These are phyloP conservation scores for Schizophyllum amplum DNA, from an alignment of 1,284 basidiomycete genomes.

Conservation along the genomic window DNA sequence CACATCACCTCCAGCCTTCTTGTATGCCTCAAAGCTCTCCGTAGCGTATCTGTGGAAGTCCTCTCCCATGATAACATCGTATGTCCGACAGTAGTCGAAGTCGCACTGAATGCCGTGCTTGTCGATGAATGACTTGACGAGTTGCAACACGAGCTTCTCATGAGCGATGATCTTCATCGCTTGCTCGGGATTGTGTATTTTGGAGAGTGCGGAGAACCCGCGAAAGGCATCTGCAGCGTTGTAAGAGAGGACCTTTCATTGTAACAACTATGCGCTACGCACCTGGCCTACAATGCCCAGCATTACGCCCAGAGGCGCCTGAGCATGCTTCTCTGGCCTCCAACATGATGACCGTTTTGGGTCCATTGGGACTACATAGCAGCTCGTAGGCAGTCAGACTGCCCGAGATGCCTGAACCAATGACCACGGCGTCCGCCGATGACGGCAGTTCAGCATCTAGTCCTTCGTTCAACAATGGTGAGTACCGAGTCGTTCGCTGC, in stretches of 20 bases:
- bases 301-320: conserved; percentile 15
- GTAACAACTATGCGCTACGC: not conserved
- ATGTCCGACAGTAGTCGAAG: conserved; percentile 13
- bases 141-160: conserved; percentile 11
- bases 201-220: conserved; percentile 12
- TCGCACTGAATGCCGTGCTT: conserved; percentile 12
- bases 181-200: conserved; percentile 12
- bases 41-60: conserved; percentile 11
- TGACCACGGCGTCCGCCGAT: conserved; percentile 12
- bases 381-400: conserved; percentile 13
- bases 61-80: conserved; percentile 13
- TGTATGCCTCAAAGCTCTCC: conserved; percentile 10
- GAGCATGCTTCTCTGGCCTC: conserved; percentile 13
- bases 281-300: conserved; percentile 14
- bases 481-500: conserved; percentile 11
- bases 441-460: conserved; percentile 2
- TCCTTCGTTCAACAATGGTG: not conserved
- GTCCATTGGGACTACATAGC: conserved; percentile 10
- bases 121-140: conserved; percentile 11
- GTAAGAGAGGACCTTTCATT: no score
- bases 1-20: conserved; percentile 7
- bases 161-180: conserved; percentile 13
- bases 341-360: conserved; percentile 13
- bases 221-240: conserved; percentile 12
- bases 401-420: conserved; percentile 13